phyloP scores from a whole-genome alignment of 2,329 filamentous ascomycete genomes.

The Botrytis tulipae region DNA sequence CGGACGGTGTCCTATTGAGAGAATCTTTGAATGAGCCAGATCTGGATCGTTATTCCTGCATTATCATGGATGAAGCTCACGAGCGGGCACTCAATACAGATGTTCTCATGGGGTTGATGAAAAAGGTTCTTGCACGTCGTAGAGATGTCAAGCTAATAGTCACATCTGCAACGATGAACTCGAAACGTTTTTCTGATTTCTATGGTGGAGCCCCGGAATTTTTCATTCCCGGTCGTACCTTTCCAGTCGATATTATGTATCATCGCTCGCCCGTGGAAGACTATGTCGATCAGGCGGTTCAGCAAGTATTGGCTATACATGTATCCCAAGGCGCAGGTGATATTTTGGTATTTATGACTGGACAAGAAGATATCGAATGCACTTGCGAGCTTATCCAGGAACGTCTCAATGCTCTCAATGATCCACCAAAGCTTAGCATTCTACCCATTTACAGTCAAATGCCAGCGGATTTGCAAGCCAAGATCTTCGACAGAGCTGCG shows the following conservation, averaged over 20 bases:
- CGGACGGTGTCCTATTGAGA: slow-evolving; percentile 88
- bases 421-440: slow-evolving; percentile 91
- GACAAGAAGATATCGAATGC: slow-evolving; percentile 96
- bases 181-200: slow-evolving; percentile 92
- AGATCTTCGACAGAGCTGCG: slow-evolving; percentile 90
- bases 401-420: slow-evolving; percentile 81
- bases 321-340: slow-evolving; percentile 91
- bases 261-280: slow-evolving; percentile 94
- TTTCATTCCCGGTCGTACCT: slow-evolving; percentile 91
- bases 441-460: slow-evolving; percentile 99
- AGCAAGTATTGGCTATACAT: slow-evolving; percentile 92
- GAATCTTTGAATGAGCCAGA: slow-evolving; percentile 92
- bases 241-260: slow-evolving; percentile 95
- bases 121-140: slow-evolving; percentile 88
- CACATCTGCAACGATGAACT: slow-evolving; percentile 98
- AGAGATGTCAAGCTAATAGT: slow-evolving; percentile 95
- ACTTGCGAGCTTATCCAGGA: slow-evolving; percentile 93
- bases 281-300: slow-evolving; percentile 95
- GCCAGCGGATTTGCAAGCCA: slow-evolving; percentile 95
- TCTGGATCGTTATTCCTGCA: slow-evolving; percentile 92
- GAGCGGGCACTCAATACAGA: slow-evolving; percentile 96
- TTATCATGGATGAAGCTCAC: slow-evolving; percentile 99
- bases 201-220: slow-evolving; percentile 96
- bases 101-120: slow-evolving; percentile 95
- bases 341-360: slow-evolving; percentile 98